These are phyloP conservation scores for Lanmaoa pseudosensibilis DNA, from an alignment of 768 basidiomycete species.

Conservation along the genomic window DNA sequence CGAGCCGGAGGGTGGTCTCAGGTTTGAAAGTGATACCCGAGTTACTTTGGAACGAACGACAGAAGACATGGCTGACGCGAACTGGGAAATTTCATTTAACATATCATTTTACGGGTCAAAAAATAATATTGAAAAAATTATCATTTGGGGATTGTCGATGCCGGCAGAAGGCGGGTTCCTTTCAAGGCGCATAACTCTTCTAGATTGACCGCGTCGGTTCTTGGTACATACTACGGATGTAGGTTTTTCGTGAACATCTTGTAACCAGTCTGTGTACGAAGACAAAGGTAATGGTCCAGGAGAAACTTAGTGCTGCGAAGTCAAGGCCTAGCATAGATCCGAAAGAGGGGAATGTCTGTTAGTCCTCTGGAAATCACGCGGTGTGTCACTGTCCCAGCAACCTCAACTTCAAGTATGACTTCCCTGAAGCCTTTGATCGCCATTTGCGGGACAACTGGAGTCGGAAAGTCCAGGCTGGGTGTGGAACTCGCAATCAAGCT, in stretches of 20 bases:
- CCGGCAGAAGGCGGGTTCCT: not conserved
- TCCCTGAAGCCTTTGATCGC: constrained; percentile 68
- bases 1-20: constrained; percentile 69
- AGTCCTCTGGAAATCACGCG: not conserved
- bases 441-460: constrained; percentile 92
- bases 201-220: not conserved
- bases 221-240: not conserved
- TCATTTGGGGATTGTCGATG: not conserved
- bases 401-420: constrained; percentile 18
- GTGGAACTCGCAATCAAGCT: constrained; percentile 79
- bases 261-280: no score
- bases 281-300: no score
- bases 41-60: constrained; percentile 31
- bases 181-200: not conserved
- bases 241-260: not conserved
- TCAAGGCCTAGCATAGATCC: not conserved
- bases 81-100: not conserved
- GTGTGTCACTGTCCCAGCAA: not conserved
- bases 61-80: constrained; percentile 35
- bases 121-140: not conserved
- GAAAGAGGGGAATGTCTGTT: no score
- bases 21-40: constrained; percentile 65
- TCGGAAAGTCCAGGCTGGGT: constrained; percentile 92
- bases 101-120: not conserved
- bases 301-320: not conserved